A percentile compares a stretch with the other conserved stretches of the same genome.
Evolutionary conservation across 1,284 basidiomycete genomes (phyloP).

Genomic region (Microbotryum intermedium): DNA sequence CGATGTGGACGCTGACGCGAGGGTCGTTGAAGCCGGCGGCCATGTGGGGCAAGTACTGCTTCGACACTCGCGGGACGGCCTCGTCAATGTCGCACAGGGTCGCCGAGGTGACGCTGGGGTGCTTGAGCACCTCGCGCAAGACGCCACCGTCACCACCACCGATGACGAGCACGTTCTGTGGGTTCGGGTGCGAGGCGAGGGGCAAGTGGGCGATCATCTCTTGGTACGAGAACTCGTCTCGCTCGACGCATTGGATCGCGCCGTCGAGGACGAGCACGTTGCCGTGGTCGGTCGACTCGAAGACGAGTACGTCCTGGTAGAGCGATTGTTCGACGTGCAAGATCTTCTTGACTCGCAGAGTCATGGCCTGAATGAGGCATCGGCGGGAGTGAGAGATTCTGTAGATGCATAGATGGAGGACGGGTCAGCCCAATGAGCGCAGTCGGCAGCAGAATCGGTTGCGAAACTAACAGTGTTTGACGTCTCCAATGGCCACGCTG

Average conservation of each 20-base stretch:
- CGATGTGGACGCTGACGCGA: conserved; percentile 79
- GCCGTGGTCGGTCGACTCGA: conserved; percentile 87
- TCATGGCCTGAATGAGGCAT: conserved; percentile 64
- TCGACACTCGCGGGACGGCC: conserved; percentile 93
- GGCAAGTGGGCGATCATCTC: conserved; percentile 99
- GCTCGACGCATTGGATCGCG: conserved; percentile 83
- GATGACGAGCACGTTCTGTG: conserved; percentile 90
- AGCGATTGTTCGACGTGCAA: conserved; percentile 87
- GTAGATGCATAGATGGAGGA: no score
- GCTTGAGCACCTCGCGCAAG: conserved; percentile 94
- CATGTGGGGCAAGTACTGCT: conserved; percentile 90
- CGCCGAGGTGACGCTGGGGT: conserved; percentile 81
- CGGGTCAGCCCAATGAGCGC: no score
- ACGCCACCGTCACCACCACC: conserved; percentile 82
- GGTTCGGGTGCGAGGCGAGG: conserved; percentile 90
- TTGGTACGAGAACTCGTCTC: conserved; percentile 99
- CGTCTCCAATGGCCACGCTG: no score
- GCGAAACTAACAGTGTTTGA: no score
- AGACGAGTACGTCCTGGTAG: conserved; percentile 93
- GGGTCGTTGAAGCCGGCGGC: conserved; percentile 72
- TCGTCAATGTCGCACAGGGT: conserved; percentile 98
- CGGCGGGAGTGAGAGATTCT: no score
- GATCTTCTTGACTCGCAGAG: conserved; percentile 88
- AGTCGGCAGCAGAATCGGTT: no score
- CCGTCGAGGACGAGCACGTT: conserved; percentile 95